These are phyloP conservation scores for Artomyces pyxidatus DNA, from an alignment of 768 basidiomycete species.

Conservation along the genomic window DNA sequence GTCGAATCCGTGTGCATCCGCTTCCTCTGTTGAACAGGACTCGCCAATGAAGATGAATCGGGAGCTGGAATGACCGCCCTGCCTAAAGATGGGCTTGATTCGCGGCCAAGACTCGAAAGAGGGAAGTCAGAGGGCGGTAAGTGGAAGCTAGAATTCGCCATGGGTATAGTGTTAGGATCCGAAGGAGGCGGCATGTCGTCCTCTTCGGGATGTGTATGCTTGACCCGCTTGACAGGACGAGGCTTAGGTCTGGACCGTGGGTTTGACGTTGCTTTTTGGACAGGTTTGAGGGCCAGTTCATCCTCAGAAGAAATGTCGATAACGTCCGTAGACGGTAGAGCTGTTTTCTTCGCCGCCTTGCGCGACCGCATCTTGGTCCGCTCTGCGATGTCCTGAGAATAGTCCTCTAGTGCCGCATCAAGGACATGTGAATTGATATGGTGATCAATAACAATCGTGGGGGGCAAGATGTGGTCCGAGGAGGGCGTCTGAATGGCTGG, in stretches of 20 bases:
- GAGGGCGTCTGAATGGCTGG: slow-evolving; percentile 5
- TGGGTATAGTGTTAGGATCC: slow-evolving; percentile 17
- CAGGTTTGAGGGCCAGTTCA: slow-evolving; percentile 18
- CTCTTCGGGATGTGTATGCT: slow-evolving; percentile 5
- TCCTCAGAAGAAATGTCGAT: slow-evolving; percentile 26
- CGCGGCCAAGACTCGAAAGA: slow-evolving; percentile 12
- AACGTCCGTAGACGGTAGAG: slow-evolving; percentile 11
- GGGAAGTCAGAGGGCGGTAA: slow-evolving; percentile 21
- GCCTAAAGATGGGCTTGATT: slow-evolving; percentile 3
- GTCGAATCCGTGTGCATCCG: slow-evolving; percentile 3
- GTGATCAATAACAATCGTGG: background rate
- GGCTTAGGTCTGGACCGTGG: slow-evolving; percentile 11
- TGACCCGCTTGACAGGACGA: slow-evolving; percentile 9
- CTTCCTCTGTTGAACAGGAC: slow-evolving; percentile 12
- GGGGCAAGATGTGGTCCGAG: background rate
- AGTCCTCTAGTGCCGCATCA: slow-evolving; percentile 1
- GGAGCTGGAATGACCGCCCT: background rate
- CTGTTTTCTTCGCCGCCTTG: slow-evolving; percentile 12
- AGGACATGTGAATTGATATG: background rate
- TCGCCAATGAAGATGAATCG: slow-evolving; percentile 3
- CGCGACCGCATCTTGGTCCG: slow-evolving; percentile 26
- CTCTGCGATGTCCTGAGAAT: slow-evolving; percentile 23
- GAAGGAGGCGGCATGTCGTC: slow-evolving; percentile 7
- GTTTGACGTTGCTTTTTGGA: slow-evolving; percentile 1
- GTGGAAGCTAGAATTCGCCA: slow-evolving; percentile 19